Base-by-base conservation (phyloP, 2,329 filamentous ascomycete species). In the Lasiodiplodia hormozganensis region DNA sequence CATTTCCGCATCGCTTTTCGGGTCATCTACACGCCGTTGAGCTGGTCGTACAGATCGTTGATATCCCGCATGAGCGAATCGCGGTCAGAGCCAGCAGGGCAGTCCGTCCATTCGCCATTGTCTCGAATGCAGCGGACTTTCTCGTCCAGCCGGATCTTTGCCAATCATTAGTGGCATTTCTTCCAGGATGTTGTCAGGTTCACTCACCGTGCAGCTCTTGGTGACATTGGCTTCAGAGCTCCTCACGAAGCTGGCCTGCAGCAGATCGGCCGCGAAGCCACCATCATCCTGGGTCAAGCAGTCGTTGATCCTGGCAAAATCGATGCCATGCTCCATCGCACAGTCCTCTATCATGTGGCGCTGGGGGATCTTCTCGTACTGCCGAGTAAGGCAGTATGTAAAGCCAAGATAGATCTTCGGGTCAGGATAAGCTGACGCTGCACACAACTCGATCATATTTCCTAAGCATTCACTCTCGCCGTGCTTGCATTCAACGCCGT, bases 371-470 rank as follows among this genome's bases (percentile, higher is more conserved):
- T 89, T 80, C 25, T 84, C 67, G 80, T 94, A 99, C 70, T 94
- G 87, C 71, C 86, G 87, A 25, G 90, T 89, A 68, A 99, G 82
- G 82, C 96, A 99, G 87, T 96, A 96, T 68, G 93, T 90, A 81
- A 98, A 99, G 70, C 95, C 95, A 25, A 99, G 89, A 74, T 91
- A 94, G 72, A 90, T 92, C 81, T 97, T 96, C 38, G 92, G 92
- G 72, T 38, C 36, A 14, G 36, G 36, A 38, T 28, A 28, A 28
- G 28, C 28, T 1, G 25, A 28, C 25, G 25, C 25, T 28, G 94
- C 94, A 82, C 96, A 99, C 62, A 99, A 90, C 78, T 97, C 91
- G 79, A 99, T 85, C 77, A 97, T 97, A 82, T 99, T 94, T 70
- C 96, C 96, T 75, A 98, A 88, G 79, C 92, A 99, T 82, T 99